Evolutionary conservation across 2,329 filamentous ascomycete genomes (phyloP).

Genomic region (Aspergillus hiratsukae): DNA sequence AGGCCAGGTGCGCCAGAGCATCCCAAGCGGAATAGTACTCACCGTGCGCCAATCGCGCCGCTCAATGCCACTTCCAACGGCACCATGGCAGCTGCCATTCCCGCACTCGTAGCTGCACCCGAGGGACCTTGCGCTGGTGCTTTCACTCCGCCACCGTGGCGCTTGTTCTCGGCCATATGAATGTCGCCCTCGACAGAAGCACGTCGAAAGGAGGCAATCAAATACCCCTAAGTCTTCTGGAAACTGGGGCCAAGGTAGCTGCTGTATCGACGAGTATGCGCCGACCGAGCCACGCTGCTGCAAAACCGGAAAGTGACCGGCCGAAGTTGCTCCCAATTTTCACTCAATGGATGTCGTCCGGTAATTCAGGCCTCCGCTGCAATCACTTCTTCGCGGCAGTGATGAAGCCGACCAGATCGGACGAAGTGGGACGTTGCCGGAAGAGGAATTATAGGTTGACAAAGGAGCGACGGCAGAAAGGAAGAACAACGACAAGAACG

Average conservation of each 20-base stretch:
- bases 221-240: not conserved
- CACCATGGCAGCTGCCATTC: conserved; percentile 43
- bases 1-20: not conserved
- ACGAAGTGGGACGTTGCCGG: conserved; percentile 17
- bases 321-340: not conserved
- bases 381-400: not conserved
- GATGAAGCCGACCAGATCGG: conserved; percentile 5
- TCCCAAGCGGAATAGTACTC: conserved; percentile 23
- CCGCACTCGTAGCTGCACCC: conserved; percentile 34
- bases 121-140: conserved; percentile 31
- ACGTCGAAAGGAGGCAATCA: not conserved
- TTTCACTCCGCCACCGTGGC: conserved; percentile 52
- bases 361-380: not conserved
- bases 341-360: not conserved
- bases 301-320: not conserved
- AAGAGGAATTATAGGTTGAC: conserved; percentile 9
- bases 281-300: not conserved
- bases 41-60: conserved; percentile 60
- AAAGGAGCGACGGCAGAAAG: conserved; percentile 17
- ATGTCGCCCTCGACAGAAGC: not conserved
- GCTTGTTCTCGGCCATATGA: conserved; percentile 56
- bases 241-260: not conserved
- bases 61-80: conserved; percentile 52
- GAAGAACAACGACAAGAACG: not conserved
- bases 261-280: not conserved